Base-by-base conservation (phyloP, 305 asterid species). In the Fraxinus paxiana region DNA sequence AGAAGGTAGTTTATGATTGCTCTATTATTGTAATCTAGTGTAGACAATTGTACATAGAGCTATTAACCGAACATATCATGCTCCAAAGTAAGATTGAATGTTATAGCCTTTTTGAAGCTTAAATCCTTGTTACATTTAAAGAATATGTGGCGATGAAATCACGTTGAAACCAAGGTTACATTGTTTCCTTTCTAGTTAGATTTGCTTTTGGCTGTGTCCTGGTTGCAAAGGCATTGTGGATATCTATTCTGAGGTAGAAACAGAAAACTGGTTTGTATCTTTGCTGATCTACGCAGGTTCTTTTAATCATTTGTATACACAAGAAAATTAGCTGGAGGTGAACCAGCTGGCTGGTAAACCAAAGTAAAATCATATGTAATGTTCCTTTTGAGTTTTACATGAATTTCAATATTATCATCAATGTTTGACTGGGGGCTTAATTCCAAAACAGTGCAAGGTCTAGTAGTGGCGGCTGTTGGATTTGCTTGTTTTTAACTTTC, bases 71-170 rank as follows among this genome's bases (percentile, higher is more conserved):
- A 65, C 28, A 46, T 35, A n/a, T 70, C 24, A 4, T 77, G 18
- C 46, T 70, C 72, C 70, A 26, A 31, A 34, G 63, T 56, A 28
- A 28, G 65, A 54, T 17, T n/a, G 24, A 5, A 30, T 54, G 20
- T 70, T 63, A 4, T 31, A 12, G 6, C 74, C 69, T 20, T 26
- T 69, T 78, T 20, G 28, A 79, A 12, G 12, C 34, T 73, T 80
- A 30, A 30, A 30, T 31, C 24, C 46, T 54, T 24, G 30, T 63
- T 69, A 54, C 20, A 12, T 65, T 85, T 51, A 41, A 61, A 33
- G 82, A 81, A 77, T 70, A 6, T 15, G 13, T 22, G 76, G 77
- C 1, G 78, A 24, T 78, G 73, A 17, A 56, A 59, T 74, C 72
- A 26, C 20, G 22, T 48, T 77, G 34, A 24, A 9, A 63, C 34